These are phyloP conservation scores for Rubus idaeus DNA, from an alignment of 306 rosid genomes.

Conservation along the genomic window DNA sequence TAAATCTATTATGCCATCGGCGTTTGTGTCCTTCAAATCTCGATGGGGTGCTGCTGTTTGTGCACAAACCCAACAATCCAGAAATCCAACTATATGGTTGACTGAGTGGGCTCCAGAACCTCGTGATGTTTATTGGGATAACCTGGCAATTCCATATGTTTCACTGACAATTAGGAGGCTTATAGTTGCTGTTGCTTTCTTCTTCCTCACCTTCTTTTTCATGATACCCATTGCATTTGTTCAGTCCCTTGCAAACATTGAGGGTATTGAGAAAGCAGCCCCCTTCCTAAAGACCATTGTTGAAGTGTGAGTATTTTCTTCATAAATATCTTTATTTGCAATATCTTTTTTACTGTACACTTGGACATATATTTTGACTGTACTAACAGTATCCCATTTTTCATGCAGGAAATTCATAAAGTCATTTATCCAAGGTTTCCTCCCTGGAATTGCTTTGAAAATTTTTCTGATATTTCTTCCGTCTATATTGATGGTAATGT, in stretches of 20 bases:
- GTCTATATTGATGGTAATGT: constrained; percentile 81
- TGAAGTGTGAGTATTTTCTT: constrained; percentile 56
- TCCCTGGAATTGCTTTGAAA: constrained; percentile 96
- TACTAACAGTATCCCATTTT: constrained; percentile 14
- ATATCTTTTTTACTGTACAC: neutral
- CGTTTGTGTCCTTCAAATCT: constrained; percentile 88
- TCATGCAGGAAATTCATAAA: constrained; percentile 64
- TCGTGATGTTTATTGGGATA: constrained; percentile 92
- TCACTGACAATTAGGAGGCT: constrained; percentile 87
- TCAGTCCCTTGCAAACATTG: constrained; percentile 92
- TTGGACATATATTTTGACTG: neutral
- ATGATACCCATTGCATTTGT: constrained; percentile 97
- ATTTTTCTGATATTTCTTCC: constrained; percentile 86
- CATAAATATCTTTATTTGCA: neutral
- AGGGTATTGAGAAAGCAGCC: constrained; percentile 76
- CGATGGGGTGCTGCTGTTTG: constrained; percentile 98
- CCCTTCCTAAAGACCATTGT: constrained; percentile 75
- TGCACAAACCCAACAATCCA: constrained; percentile 89
- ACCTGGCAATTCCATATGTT: constrained; percentile 91
- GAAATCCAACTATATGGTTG: constrained; percentile 90
- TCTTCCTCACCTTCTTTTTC: constrained; percentile 96
- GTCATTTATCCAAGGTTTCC: constrained; percentile 90
- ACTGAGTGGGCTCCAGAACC: constrained; percentile 99
- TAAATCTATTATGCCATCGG: constrained; percentile 74
- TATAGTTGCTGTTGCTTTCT: constrained; percentile 80